phyloP scores from a whole-genome alignment of 2,329 filamentous ascomycete genomes.

The Ceratocystis albifundus region DNA sequence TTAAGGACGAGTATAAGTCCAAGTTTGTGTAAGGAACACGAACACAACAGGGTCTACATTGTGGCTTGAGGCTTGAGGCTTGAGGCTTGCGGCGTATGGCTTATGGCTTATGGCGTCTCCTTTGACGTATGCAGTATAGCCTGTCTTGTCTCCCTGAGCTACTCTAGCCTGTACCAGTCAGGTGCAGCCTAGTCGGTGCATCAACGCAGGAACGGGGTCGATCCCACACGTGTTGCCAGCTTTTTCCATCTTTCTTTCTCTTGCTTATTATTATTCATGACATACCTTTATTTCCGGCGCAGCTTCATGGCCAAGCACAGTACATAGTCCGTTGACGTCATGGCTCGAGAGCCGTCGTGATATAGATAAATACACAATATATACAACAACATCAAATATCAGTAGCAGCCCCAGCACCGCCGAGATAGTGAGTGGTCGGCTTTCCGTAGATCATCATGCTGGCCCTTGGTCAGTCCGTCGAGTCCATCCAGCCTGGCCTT shows the following conservation, averaged over 20 bases:
- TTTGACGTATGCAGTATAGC: background rate
- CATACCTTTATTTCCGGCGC: background rate
- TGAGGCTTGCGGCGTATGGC: background rate
- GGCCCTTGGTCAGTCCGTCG: too few relatives aligned
- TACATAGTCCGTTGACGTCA: background rate
- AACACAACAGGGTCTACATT: background rate
- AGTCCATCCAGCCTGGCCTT: too few relatives aligned
- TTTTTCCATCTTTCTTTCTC: background rate
- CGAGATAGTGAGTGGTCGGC: too few relatives aligned
- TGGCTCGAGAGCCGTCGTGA: background rate
- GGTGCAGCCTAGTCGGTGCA: too few relatives aligned
- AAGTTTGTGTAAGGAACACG: conserved; percentile 2
- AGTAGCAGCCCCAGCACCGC: background rate
- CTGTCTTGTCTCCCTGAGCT: too few relatives aligned
- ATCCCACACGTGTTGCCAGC: too few relatives aligned
- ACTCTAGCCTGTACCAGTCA: too few relatives aligned
- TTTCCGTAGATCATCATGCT: too few relatives aligned
- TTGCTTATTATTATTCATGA: background rate
- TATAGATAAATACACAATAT: background rate
- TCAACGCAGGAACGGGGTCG: too few relatives aligned
- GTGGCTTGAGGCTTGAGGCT: background rate
- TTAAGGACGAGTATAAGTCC: conserved; percentile 25
- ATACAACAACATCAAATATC: background rate
- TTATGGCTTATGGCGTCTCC: too few relatives aligned
- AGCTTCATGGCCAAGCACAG: background rate